phyloP scores from a whole-genome alignment of 1,139 yeast species.

The Geotrichum phurueaensis region DNA sequence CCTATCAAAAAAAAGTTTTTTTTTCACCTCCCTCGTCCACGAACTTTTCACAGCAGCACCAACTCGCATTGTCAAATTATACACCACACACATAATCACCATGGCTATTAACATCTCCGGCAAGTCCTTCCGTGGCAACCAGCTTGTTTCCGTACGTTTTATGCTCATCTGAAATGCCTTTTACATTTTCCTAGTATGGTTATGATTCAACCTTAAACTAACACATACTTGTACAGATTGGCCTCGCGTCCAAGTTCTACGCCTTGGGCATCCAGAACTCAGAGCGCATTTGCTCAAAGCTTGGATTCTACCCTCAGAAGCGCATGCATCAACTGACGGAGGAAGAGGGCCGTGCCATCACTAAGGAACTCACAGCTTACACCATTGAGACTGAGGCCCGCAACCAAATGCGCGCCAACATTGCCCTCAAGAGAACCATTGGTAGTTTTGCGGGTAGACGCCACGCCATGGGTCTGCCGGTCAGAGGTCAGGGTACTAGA shows the following conservation, averaged over 20 bases:
- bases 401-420: slow-evolving; percentile 72
- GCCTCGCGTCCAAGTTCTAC: slow-evolving; percentile 72
- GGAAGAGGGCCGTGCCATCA: slow-evolving; percentile 76
- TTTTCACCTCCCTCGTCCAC: background rate
- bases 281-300: slow-evolving; percentile 69
- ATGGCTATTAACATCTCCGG: slow-evolving; percentile 41
- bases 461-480: slow-evolving; percentile 81
- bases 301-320: slow-evolving; percentile 89
- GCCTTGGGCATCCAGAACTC: slow-evolving; percentile 82
- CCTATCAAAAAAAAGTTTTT: background rate
- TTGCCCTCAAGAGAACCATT: slow-evolving; percentile 69
- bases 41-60: background rate
- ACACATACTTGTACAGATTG: slow-evolving; percentile 43
- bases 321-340: slow-evolving; percentile 89
- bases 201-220: background rate
- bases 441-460: slow-evolving; percentile 87
- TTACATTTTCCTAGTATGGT: background rate
- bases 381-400: slow-evolving; percentile 82
- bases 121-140: slow-evolving; percentile 40
- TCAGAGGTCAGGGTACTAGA: slow-evolving; percentile 89
- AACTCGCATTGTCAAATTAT: background rate
- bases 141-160: slow-evolving; percentile 32
- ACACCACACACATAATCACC: background rate
- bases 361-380: slow-evolving; percentile 79
- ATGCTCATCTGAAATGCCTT: background rate